phyloP scores from a whole-genome alignment of 306 rosid species.

The Vigna radiata region DNA sequence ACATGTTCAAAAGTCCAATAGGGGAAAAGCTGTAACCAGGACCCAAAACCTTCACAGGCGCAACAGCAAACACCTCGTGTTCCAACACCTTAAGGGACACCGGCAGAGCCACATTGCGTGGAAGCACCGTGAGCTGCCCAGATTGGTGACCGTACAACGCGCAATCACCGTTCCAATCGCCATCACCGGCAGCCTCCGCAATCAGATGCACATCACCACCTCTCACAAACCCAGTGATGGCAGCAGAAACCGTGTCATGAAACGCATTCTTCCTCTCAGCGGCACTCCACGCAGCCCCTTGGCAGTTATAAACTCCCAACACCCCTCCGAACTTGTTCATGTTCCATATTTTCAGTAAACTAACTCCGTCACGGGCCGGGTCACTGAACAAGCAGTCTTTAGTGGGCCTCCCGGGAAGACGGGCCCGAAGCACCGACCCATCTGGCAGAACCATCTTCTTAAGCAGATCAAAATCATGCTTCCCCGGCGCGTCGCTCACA shows the following conservation, averaged over 20 bases:
- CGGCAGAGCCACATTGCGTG: slow-evolving; percentile 71
- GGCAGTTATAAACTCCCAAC: slow-evolving; percentile 86
- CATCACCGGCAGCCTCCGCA: slow-evolving; percentile 45
- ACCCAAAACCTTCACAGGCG: slow-evolving; percentile 70
- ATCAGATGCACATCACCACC: slow-evolving; percentile 80
- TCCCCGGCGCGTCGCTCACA: slow-evolving; percentile 92
- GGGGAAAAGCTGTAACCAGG: slow-evolving; percentile 68
- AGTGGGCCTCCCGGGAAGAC: slow-evolving; percentile 91
- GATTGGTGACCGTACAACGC: slow-evolving; percentile 56
- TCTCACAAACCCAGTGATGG: slow-evolving; percentile 63
- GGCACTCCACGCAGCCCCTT: slow-evolving; percentile 94
- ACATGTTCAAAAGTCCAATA: slow-evolving; percentile 80
- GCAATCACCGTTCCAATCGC: slow-evolving; percentile 78
- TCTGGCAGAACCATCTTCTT: slow-evolving; percentile 80
- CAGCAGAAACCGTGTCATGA: slow-evolving; percentile 57
- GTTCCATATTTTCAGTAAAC: slow-evolving; percentile 95
- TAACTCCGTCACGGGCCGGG: slow-evolving; percentile 84
- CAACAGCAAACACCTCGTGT: slow-evolving; percentile 70
- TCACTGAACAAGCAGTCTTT: slow-evolving; percentile 80
- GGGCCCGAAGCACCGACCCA: slow-evolving; percentile 81
- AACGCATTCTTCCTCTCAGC: slow-evolving; percentile 69
- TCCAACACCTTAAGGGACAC: slow-evolving; percentile 78
- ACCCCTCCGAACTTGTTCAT: slow-evolving; percentile 84
- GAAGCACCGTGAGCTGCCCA: slow-evolving; percentile 59
- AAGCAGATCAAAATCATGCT: slow-evolving; percentile 73